Conservation (phyloP, 768 basidiomycete species). For the Termitomyces sp. region DNA sequence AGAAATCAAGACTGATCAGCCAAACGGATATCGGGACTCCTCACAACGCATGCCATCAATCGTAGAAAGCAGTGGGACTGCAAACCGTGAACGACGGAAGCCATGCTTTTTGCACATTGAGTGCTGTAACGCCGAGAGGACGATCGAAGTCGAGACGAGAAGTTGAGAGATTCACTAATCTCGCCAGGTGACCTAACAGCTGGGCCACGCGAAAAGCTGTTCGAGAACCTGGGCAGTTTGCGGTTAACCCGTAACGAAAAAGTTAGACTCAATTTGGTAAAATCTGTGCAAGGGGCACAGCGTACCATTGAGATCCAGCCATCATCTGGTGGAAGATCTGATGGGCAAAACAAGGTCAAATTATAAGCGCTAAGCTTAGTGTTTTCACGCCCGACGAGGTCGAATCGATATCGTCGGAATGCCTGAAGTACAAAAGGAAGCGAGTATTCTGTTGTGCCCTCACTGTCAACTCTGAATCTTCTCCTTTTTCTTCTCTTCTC, state of each 20-base stretch:
- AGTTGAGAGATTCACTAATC: not conserved
- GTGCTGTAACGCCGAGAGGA: not conserved
- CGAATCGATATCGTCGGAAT: slow-evolving; percentile 35
- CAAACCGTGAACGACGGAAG: slow-evolving; percentile 11
- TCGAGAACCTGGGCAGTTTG: slow-evolving; percentile 8
- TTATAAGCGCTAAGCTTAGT: not conserved
- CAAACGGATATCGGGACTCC: not conserved
- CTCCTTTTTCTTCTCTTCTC: not conserved
- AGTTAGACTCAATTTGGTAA: slow-evolving; percentile 2
- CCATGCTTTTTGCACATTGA: not conserved
- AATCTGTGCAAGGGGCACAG: slow-evolving; percentile 13
- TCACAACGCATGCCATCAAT: slow-evolving; percentile 6
- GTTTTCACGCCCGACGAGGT: slow-evolving; percentile 27
- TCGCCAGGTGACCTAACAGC: not conserved
- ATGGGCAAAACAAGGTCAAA: slow-evolving; percentile 18
- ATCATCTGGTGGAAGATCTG: slow-evolving; percentile 17
- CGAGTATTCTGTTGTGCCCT: not conserved
- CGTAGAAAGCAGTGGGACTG: slow-evolving; percentile 1
- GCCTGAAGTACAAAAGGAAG: slow-evolving; percentile 10
- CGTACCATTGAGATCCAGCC: slow-evolving; percentile 13
- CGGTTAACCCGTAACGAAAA: not conserved
- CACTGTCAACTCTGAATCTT: not conserved
- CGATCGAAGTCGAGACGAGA: not conserved
- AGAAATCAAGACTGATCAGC: slow-evolving; percentile 2
- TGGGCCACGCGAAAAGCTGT: not conserved